These are phyloP conservation scores for Chytriomyces sp. DNA, from an alignment of 192 early-diverging fungal genomes.

Conservation along the genomic window DNA sequence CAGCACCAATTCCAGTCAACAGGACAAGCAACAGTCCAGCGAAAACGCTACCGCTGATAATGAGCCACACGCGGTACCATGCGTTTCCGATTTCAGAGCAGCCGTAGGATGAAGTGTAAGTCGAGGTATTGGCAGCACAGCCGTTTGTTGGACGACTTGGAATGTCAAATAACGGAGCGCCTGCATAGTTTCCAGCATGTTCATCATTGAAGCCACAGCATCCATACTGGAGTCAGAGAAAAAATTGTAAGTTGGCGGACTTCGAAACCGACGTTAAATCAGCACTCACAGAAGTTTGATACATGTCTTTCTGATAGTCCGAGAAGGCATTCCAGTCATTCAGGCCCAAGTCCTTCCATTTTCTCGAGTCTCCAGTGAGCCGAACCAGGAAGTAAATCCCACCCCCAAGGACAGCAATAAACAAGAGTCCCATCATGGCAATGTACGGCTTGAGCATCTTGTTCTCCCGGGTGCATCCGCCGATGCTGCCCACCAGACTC, in stretches of 20 bases:
- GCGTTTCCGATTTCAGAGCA: slow-evolving; percentile 19
- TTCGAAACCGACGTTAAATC: background rate
- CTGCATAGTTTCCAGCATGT: background rate
- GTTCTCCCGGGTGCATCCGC: slow-evolving; percentile 16
- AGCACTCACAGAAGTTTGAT: slow-evolving; percentile 15
- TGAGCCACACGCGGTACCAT: slow-evolving; percentile 17
- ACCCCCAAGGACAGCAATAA: background rate
- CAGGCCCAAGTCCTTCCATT: background rate
- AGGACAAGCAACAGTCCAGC: slow-evolving; percentile 11
- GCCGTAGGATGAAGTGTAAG: background rate
- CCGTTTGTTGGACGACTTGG: background rate
- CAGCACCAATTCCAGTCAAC: slow-evolving; percentile 22
- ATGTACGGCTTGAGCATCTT: slow-evolving; percentile 23
- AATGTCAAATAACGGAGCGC: slow-evolving; percentile 1
- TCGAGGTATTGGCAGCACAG: background rate
- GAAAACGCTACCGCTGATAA: slow-evolving; percentile 3
- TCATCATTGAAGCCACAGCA: slow-evolving; percentile 13
- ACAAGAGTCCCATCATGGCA: background rate
- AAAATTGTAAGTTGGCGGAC: background rate
- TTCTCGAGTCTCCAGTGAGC: background rate
- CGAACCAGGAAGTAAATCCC: slow-evolving; percentile 20
- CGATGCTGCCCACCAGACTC: slow-evolving; percentile 8
- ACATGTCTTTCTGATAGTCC: slow-evolving; percentile 20
- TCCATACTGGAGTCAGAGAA: slow-evolving; percentile 7
- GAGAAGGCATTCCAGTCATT: background rate